Conservation (phyloP, 2,329 filamentous ascomycete species). For the Epichloe scottii region DNA sequence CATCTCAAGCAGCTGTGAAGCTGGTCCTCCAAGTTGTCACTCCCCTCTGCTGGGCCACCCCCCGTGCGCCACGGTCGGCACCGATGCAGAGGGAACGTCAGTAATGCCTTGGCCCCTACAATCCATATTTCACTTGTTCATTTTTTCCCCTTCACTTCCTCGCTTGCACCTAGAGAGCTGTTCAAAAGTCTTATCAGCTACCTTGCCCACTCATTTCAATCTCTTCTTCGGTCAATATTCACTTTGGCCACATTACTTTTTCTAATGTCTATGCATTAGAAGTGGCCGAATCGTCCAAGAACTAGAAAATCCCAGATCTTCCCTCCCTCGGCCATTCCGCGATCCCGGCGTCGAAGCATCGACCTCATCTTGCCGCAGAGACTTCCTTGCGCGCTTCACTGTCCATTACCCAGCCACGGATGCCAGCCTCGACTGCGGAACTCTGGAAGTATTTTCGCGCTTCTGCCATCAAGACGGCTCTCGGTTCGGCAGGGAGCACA, state of each 20-base stretch:
- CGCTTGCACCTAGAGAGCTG: neutral
- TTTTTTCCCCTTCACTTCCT: neutral
- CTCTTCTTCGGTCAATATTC: neutral
- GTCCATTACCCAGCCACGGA: neutral
- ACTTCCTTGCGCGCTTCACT: neutral
- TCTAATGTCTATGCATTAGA: neutral
- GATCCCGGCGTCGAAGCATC: slow-evolving; percentile 5
- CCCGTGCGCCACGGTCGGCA: slow-evolving; percentile 2
- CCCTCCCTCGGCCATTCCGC: slow-evolving; percentile 3
- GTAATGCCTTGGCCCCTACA: slow-evolving; percentile 1
- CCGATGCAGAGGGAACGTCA: slow-evolving; percentile 4
- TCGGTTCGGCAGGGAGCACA: neutral
- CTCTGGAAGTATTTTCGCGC: neutral
- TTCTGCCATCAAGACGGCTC: neutral
- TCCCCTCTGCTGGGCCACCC: slow-evolving; percentile 2
- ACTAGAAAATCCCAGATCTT: slow-evolving; percentile 3
- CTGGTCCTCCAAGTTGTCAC: neutral
- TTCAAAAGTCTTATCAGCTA: neutral
- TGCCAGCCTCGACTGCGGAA: neutral
- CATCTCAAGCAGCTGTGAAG: neutral
- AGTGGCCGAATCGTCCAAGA: neutral
- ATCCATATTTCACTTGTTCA: slow-evolving; percentile 3
- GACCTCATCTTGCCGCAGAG: neutral
- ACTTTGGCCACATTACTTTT: neutral
- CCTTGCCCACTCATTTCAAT: neutral